Conservation (phyloP, 768 basidiomycete genomes). For the Lactifluus piperatus region DNA sequence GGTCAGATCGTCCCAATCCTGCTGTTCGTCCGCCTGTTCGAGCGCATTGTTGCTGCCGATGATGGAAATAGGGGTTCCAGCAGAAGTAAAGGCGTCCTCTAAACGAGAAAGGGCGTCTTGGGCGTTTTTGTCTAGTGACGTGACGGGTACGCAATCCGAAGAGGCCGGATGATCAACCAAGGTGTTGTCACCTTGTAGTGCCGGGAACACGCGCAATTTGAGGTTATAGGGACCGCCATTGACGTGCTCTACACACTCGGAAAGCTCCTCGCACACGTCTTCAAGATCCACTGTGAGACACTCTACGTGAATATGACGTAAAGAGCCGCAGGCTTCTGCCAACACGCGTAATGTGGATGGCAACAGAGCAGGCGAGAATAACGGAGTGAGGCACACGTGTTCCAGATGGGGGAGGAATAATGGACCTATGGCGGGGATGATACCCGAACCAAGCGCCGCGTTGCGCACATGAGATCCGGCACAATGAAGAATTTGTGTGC, state of each 20-base stretch:
- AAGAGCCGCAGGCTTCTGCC: neutral
- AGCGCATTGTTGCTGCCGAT: slow-evolving; percentile 1
- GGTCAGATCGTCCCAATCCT: slow-evolving; percentile 16
- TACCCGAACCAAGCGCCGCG: slow-evolving; percentile 4
- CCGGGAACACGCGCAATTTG: slow-evolving; percentile 15
- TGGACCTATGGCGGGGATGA: neutral
- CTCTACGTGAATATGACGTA: slow-evolving; percentile 16
- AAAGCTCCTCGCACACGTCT: slow-evolving; percentile 18
- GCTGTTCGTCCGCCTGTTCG: slow-evolving; percentile 9
- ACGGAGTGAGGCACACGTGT: slow-evolving; percentile 15
- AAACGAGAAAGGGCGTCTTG: slow-evolving; percentile 14
- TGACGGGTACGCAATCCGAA: slow-evolving; percentile 1
- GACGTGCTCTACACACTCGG: slow-evolving; percentile 19
- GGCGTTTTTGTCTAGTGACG: slow-evolving; percentile 2
- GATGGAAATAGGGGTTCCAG: slow-evolving; percentile 15
- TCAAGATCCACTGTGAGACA: slow-evolving; percentile 18
- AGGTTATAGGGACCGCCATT: slow-evolving; percentile 12
- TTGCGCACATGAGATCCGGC: slow-evolving; percentile 5
- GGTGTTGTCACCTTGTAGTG: slow-evolving; percentile 11
- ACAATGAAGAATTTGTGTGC: slow-evolving; percentile 10
- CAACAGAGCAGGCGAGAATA: slow-evolving; percentile 14
- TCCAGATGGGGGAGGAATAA: slow-evolving; percentile 8
- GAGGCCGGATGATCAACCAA: slow-evolving; percentile 6
- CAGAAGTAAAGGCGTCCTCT: slow-evolving; percentile 14
- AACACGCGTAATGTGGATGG: slow-evolving; percentile 12